Evolutionary conservation across 306 rosid genomes (phyloP).

Genomic region (Canavalia gladiata): DNA sequence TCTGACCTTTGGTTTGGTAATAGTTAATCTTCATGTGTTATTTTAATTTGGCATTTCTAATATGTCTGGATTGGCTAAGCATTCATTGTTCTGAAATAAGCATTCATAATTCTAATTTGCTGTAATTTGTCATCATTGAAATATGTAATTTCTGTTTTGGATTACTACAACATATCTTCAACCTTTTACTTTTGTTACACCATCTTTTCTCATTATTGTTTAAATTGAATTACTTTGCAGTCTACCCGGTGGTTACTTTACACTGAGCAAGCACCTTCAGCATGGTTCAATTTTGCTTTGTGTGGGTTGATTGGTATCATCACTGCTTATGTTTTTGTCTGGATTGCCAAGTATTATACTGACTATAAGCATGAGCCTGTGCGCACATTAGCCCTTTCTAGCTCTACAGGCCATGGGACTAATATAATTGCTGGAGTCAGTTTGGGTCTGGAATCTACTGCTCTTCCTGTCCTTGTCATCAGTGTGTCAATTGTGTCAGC

Average conservation of each 20-base stretch:
- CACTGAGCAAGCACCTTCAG: constrained; percentile 97
- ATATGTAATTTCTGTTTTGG: constrained; percentile 35
- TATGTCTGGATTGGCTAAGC: constrained; percentile 35
- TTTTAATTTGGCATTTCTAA: constrained; percentile 37
- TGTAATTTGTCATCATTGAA: constrained; percentile 32
- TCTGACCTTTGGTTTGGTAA: constrained; percentile 92
- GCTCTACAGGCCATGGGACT: constrained; percentile 98
- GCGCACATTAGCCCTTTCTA: constrained; percentile 90
- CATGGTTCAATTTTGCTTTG: constrained; percentile 97
- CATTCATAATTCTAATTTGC: not conserved
- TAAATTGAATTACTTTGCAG: constrained; percentile 61
- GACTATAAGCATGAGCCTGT: constrained; percentile 99
- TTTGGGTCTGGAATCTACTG: constrained; percentile 98
- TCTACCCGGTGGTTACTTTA: constrained; percentile 97
- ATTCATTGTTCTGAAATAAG: constrained; percentile 1
- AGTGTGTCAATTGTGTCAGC: constrained; percentile 90
- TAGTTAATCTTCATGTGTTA: constrained; percentile 47
- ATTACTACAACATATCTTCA: constrained; percentile 39
- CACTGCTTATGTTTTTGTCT: constrained; percentile 90
- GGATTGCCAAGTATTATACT: constrained; percentile 93
- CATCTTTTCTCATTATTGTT: constrained; percentile 44
- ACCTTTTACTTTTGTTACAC: constrained; percentile 16
- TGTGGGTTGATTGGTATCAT: constrained; percentile 97
- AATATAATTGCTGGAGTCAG: constrained; percentile 98
- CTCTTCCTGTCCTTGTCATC: constrained; percentile 97